Base-by-base conservation (phyloP, 768 basidiomycete genomes). In the Trametes gibbosa region DNA sequence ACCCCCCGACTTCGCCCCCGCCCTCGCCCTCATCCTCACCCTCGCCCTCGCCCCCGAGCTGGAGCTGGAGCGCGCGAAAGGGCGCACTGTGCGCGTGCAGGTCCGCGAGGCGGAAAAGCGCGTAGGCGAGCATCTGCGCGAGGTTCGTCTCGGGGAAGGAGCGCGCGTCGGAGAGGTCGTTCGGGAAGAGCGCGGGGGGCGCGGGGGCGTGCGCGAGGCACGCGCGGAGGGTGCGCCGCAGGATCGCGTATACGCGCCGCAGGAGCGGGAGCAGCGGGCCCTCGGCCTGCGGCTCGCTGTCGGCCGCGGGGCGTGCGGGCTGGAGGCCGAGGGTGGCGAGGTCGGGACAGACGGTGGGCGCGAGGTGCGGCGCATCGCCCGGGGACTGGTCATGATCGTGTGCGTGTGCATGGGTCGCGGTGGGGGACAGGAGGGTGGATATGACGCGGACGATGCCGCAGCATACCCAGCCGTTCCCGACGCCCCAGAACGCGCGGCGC, bases 381-480 rank as follows among this genome's bases (percentile, higher is more conserved):
- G n/a, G n/a, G n/a, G n/a, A n/a, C n/a, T n/a, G n/a, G n/a, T n/a
- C n/a, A n/a, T n/a, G n/a, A n/a, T n/a, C n/a, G n/a, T n/a, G n/a
- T n/a, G n/a, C n/a, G n/a, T n/a, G n/a, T n/a, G 52, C 37, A 19
- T 40, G 32, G 1, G 24, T n/a, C n/a, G n/a, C n/a, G 12, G 37
- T 37, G 2, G 53, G 56, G 14, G 21, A 12, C 5, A 50, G 56
- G 23, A 65, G 29, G 13, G 40, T 61, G 27, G 46, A 34, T 9
- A 67, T 35, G 13, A 65, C 41, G 41, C 68, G 65, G 21, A 62
- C 49, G 45, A 68, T 69, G 25, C 68, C 68, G 2, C 59, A 50
- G 47, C 64, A 64, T 14, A 65, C 68, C 68, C 66, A 69, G 16
- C 68, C 68, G 45, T 68, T 68, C 7, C 68, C 68, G 19, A 68